Percentiles rank a stretch among this genome's conserved stretches.
Conservation (phyloP, 2,329 filamentous ascomycete genomes). For the Claviceps digitariae region DNA sequence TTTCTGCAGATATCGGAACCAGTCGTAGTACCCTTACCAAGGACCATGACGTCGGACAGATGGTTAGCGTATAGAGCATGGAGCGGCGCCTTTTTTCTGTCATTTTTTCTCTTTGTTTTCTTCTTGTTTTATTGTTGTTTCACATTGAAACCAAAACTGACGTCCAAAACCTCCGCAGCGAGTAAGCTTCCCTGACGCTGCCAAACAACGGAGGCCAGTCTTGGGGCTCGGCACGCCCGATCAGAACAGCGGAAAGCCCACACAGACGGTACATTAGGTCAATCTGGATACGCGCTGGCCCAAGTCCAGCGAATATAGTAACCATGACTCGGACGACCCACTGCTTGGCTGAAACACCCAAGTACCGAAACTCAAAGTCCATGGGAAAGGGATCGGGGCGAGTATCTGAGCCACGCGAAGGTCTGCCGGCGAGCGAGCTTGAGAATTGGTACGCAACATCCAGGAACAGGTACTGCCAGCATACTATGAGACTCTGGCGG, state of each 20-base stretch:
- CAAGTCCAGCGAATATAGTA: background rate
- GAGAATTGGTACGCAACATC: background rate
- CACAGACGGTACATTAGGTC: background rate
- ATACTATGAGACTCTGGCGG: background rate
- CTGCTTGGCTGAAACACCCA: background rate
- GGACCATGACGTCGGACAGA: background rate
- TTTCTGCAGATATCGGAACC: background rate
- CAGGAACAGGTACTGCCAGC: slow-evolving; percentile 2
- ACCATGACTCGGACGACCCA: background rate
- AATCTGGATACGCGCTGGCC: background rate
- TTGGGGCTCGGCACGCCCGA: background rate
- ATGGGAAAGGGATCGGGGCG: background rate
- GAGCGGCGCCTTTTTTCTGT: too few relatives aligned
- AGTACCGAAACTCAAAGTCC: background rate
- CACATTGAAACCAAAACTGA: background rate
- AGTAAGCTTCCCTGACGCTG: background rate
- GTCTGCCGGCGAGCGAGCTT: background rate
- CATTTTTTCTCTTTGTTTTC: too few relatives aligned
- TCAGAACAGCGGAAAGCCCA: background rate
- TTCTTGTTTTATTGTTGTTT: too few relatives aligned
- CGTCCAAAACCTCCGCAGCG: background rate
- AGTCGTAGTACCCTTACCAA: background rate
- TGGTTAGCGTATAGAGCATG: too few relatives aligned
- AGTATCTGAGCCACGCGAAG: background rate
- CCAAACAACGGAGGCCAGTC: background rate